Conservation (phyloP, 2,329 filamentous ascomycete species). For the Talaromyces sp. region DNA sequence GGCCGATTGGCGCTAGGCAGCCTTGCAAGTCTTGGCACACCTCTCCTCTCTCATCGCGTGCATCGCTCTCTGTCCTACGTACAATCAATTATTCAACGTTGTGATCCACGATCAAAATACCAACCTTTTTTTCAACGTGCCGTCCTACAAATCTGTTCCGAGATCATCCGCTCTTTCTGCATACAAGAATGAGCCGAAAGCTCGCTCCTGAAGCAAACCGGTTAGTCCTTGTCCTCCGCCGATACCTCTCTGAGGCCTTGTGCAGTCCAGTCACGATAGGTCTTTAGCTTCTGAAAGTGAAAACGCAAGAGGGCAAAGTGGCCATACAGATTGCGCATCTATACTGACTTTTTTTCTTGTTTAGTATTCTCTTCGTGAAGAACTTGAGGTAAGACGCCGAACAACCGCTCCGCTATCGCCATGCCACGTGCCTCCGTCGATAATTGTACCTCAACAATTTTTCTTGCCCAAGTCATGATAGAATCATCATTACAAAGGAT, state of each 20-base stretch:
- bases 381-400: slow-evolving; percentile 75
- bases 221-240: slow-evolving; percentile 54
- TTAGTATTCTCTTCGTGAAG: slow-evolving; percentile 99
- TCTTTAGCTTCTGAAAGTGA: background rate
- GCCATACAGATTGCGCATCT: too few species aligned
- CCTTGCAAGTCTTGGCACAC: slow-evolving; percentile 15
- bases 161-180: slow-evolving; percentile 14
- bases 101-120: background rate
- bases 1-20: slow-evolving; percentile 10
- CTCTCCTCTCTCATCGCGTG: slow-evolving; percentile 1
- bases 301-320: background rate
- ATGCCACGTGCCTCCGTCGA: background rate
- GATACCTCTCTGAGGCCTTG: slow-evolving; percentile 15
- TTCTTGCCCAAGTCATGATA: background rate
- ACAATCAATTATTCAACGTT: background rate
- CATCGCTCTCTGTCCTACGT: background rate
- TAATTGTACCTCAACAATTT: background rate
- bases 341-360: slow-evolving; percentile 6
- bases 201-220: slow-evolving; percentile 99
- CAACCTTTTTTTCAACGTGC: background rate
- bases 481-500: background rate
- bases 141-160: background rate
- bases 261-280: slow-evolving; percentile 1
- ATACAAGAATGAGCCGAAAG: slow-evolving; percentile 57
- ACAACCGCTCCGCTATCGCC: background rate